Conservation (phyloP, 306 rosid species). For the Hylodesmum podocarpum region DNA sequence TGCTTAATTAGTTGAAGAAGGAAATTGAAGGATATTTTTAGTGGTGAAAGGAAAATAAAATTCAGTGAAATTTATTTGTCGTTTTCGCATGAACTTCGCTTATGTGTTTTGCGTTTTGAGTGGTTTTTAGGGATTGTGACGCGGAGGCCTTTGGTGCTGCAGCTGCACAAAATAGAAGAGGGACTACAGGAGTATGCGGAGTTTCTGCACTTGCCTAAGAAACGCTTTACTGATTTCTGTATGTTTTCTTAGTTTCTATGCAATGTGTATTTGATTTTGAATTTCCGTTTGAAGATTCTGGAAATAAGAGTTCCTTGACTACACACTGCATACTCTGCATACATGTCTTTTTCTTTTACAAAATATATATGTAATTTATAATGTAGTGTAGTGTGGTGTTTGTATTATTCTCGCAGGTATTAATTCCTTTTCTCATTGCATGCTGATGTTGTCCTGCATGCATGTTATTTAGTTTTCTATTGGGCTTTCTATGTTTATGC, state of each 20-base stretch:
- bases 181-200: conserved; percentile 73
- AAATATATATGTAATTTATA: not conserved
- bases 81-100: not conserved
- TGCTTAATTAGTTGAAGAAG: not conserved
- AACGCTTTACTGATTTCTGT: conserved; percentile 67
- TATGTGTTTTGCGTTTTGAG: conserved; percentile 5
- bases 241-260: conserved; percentile 36
- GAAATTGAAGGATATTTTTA: conserved; percentile 1
- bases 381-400: not conserved
- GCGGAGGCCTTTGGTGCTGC: conserved; percentile 91
- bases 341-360: not conserved
- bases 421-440: not conserved
- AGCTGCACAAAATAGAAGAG: conserved; percentile 59
- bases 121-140: conserved; percentile 81
- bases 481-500: not conserved
- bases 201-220: conserved; percentile 74
- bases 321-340: not conserved
- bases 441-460: conserved; percentile 1
- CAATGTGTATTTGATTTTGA: not conserved
- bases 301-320: conserved; percentile 10
- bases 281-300: conserved; percentile 15
- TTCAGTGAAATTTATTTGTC: not conserved
- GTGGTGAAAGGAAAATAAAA: not conserved
- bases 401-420: not conserved
- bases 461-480: too few relatives aligned